These are phyloP conservation scores for Mycena olivaceomarginata DNA, from an alignment of 768 basidiomycete genomes.

Conservation along the genomic window DNA sequence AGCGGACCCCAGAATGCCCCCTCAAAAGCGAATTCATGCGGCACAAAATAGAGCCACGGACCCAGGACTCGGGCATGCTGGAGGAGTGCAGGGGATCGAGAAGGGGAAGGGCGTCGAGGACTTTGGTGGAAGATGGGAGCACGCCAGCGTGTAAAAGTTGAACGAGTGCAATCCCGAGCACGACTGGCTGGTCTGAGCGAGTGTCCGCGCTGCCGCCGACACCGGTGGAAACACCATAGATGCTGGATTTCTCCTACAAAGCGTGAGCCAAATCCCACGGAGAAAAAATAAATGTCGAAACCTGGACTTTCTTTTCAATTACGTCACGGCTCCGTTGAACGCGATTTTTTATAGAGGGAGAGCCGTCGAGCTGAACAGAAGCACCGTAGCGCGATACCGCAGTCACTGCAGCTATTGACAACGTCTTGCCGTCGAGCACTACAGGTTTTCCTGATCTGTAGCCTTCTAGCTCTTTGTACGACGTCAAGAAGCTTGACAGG, in stretches of 20 bases:
- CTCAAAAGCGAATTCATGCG: conserved; percentile 94
- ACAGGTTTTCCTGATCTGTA: conserved; percentile 83
- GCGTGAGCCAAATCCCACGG: background rate
- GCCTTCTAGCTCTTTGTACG: conserved; percentile 76
- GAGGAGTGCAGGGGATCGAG: conserved; percentile 80
- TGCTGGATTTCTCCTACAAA: conserved; percentile 71
- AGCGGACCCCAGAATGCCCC: conserved; percentile 91
- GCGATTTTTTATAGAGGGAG: conserved; percentile 66
- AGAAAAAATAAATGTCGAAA: background rate
- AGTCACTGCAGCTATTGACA: conserved; percentile 87
- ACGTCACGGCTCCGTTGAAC: conserved; percentile 78
- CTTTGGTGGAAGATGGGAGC: conserved; percentile 74
- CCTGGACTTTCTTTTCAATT: conserved; percentile 76
- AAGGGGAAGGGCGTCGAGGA: conserved; percentile 77
- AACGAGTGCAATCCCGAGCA: conserved; percentile 88
- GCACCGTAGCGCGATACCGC: conserved; percentile 82
- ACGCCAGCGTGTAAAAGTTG: conserved; percentile 90
- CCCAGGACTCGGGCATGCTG: conserved; percentile 90
- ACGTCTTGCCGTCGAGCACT: conserved; percentile 79
- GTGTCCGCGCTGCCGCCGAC: conserved; percentile 94
- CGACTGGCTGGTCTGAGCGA: conserved; percentile 83
- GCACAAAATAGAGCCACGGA: conserved; percentile 90
- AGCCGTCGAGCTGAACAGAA: conserved; percentile 69
- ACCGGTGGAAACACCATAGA: conserved; percentile 91
- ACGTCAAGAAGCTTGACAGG: conserved; percentile 74